These are phyloP conservation scores for Colletotrichum simmondsii DNA, from an alignment of 2,329 filamentous ascomycete species.

Conservation along the genomic window DNA sequence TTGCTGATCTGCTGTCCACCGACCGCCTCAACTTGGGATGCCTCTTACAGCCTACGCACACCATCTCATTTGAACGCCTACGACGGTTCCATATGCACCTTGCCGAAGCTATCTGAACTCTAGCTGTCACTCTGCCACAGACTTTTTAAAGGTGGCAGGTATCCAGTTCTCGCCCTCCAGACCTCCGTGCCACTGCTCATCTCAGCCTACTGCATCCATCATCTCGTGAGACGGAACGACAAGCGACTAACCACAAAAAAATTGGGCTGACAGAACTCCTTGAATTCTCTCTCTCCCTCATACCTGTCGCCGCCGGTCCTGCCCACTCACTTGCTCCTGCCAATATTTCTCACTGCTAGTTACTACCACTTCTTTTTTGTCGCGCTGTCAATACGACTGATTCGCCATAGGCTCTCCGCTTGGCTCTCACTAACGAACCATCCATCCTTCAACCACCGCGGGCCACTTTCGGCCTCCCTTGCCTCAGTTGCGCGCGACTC, in stretches of 20 bases:
- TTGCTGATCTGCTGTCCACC: constrained; percentile 25
- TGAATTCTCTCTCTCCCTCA: not conserved
- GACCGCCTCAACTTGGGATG: constrained; percentile 6
- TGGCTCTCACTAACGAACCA: not conserved
- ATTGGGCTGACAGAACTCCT: not conserved
- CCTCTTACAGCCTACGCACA: constrained; percentile 25
- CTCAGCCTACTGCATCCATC: not conserved
- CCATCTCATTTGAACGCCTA: not conserved
- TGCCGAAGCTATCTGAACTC: constrained; percentile 23
- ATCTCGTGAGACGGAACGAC: not conserved
- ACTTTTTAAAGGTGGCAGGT: constrained; percentile 22
- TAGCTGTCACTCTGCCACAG: constrained; percentile 8
- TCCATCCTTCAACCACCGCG: constrained; percentile 2
- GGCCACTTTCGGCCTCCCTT: constrained; percentile 23
- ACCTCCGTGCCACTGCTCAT: constrained; percentile 12
- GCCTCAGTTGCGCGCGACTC: constrained; percentile 12
- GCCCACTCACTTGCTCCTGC: not conserved
- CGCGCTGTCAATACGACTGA: not conserved
- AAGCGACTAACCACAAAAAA: not conserved
- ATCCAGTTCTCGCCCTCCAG: not conserved
- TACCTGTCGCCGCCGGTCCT: not conserved
- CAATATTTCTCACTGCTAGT: not conserved
- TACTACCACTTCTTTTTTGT: not conserved
- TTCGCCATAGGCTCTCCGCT: not conserved
- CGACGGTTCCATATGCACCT: constrained; percentile 9